phyloP scores from a whole-genome alignment of 768 basidiomycete genomes.

The Polyporus arcularius region DNA sequence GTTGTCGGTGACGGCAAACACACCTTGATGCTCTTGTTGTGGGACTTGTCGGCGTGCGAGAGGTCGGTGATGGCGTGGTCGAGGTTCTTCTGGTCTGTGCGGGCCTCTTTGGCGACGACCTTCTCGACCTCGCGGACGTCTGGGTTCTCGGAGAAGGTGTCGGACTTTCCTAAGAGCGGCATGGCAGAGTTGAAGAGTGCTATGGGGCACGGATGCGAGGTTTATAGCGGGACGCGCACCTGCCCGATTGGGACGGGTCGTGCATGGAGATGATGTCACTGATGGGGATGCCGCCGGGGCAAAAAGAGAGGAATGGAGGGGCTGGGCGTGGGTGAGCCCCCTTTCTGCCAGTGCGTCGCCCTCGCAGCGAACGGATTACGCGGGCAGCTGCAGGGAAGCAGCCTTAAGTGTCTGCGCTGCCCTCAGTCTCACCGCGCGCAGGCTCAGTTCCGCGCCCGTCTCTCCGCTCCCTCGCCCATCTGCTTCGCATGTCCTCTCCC shows the following conservation, averaged over 20 bases:
- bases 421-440: neutral
- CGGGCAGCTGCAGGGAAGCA: neutral
- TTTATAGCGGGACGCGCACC: neutral
- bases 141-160: constrained; percentile 26
- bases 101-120: constrained; percentile 49
- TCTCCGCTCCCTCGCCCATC: neutral
- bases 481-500: constrained; percentile 3
- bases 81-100: constrained; percentile 50
- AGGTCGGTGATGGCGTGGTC: constrained; percentile 58
- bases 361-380: neutral
- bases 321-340: too few relatives aligned
- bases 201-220: neutral
- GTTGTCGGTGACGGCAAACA: constrained; percentile 3
- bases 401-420: neutral
- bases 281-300: too few relatives aligned
- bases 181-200: constrained; percentile 19
- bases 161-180: constrained; percentile 29
- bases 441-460: neutral
- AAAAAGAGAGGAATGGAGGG: too few relatives aligned
- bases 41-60: constrained; percentile 51
- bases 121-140: constrained; percentile 46
- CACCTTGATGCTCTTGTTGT: constrained; percentile 55
- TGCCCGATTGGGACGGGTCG: too few relatives aligned
- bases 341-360: too few relatives aligned
- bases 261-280: too few relatives aligned